A percentile compares a stretch with the other conserved stretches of the same genome.
These are phyloP conservation scores for Crassisporium funariophilum DNA, from an alignment of 768 basidiomycete species.

Conservation along the genomic window DNA sequence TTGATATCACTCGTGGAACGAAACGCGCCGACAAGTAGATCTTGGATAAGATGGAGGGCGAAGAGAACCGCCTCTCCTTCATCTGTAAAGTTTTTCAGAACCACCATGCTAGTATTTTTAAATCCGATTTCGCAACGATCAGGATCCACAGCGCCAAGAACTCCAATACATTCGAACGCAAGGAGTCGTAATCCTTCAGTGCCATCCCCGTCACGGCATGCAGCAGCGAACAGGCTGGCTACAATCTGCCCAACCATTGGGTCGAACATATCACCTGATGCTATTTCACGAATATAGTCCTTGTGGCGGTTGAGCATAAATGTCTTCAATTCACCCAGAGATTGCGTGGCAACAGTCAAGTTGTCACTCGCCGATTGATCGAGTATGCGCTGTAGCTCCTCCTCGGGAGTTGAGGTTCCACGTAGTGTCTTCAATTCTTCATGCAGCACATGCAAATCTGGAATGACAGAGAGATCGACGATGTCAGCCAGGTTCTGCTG, in stretches of 20 bases:
- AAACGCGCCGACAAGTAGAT: slow-evolving; percentile 87
- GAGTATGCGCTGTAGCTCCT: slow-evolving; percentile 65
- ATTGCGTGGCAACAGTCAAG: slow-evolving; percentile 70
- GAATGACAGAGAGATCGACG: slow-evolving; percentile 74
- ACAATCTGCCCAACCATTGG: slow-evolving; percentile 70
- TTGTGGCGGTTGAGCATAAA: slow-evolving; percentile 57
- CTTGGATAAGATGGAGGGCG: slow-evolving; percentile 81
- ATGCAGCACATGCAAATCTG: slow-evolving; percentile 55
- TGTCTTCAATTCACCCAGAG: slow-evolving; percentile 72
- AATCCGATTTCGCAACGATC: slow-evolving; percentile 79
- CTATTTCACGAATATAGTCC: slow-evolving; percentile 58
- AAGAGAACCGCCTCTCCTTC: slow-evolving; percentile 77
- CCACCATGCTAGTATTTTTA: slow-evolving; percentile 64
- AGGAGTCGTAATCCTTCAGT: slow-evolving; percentile 65
- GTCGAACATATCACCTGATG: slow-evolving; percentile 88
- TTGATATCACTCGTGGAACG: slow-evolving; percentile 92
- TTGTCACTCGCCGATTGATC: slow-evolving; percentile 82
- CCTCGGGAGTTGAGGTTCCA: slow-evolving; percentile 49
- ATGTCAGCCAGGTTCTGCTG: slow-evolving; percentile 70
- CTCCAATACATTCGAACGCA: slow-evolving; percentile 89
- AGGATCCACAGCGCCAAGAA: slow-evolving; percentile 92
- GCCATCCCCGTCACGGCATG: slow-evolving; percentile 78
- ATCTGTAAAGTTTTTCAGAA: slow-evolving; percentile 81
- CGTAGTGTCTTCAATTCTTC: slow-evolving; percentile 47
- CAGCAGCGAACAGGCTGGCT: slow-evolving; percentile 64